Conservation (phyloP, 148 eudicot species). For the Camellia sinensis region DNA sequence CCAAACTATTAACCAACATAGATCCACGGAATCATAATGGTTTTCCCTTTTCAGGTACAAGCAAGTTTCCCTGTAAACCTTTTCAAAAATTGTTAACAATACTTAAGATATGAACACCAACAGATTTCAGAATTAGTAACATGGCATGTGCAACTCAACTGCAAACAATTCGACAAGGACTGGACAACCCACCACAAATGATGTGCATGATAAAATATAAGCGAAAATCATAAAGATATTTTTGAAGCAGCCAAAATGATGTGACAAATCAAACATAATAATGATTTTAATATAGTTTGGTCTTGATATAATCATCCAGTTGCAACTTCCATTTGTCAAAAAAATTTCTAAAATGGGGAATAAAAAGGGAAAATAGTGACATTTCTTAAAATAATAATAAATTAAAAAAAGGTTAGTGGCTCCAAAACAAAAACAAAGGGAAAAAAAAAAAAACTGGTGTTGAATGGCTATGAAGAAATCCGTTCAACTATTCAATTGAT, state of each 20-base stretch:
- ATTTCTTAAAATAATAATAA: too few relatives aligned
- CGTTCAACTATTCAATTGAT: too few relatives aligned
- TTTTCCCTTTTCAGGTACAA: not conserved
- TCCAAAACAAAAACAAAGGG: too few relatives aligned
- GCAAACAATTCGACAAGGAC: not conserved
- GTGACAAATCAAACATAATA: not conserved
- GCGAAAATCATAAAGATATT: conserved; percentile 40
- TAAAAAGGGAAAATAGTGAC: too few relatives aligned
- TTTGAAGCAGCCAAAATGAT: conserved; percentile 18
- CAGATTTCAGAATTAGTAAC: not conserved
- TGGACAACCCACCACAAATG: not conserved
- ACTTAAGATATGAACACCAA: not conserved
- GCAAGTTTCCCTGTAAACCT: not conserved
- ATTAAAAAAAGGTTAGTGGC: too few relatives aligned
- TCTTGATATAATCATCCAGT: conserved; percentile 6
- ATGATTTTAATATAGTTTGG: not conserved
- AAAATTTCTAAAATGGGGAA: too few relatives aligned
- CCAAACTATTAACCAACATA: not conserved
- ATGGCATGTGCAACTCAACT: not conserved
- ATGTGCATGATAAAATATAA: not conserved
- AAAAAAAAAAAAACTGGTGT: too few relatives aligned
- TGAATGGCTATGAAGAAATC: too few relatives aligned
- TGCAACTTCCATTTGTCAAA: conserved; percentile 39
- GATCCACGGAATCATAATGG: not conserved
- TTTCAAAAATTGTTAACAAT: not conserved